A percentile compares a stretch with the other conserved stretches of the same genome.
Evolutionary conservation across 352 stramenopile genomes (phyloP).

Genomic region (Phytopythium montanum): DNA sequence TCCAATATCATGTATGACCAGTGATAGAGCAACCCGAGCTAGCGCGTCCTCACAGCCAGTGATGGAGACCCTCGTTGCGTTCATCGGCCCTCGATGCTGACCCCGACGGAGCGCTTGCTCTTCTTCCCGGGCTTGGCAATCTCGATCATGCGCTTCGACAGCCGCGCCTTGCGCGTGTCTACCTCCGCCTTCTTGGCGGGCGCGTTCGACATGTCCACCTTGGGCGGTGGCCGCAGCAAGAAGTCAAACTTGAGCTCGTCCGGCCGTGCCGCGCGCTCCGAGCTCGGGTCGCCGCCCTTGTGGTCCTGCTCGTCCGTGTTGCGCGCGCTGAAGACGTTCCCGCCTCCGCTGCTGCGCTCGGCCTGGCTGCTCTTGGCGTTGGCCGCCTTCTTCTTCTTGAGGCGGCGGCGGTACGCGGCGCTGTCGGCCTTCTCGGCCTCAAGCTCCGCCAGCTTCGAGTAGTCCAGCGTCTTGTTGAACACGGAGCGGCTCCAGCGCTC

Average conservation of each 20-base stretch:
- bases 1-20: slow-evolving; percentile 5
- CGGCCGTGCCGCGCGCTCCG: slow-evolving; percentile 67
- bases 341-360: slow-evolving; percentile 28
- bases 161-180: slow-evolving; percentile 75
- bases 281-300: slow-evolving; percentile 28
- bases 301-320: slow-evolving; percentile 21
- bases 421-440: slow-evolving; percentile 86
- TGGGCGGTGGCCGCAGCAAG: slow-evolving; percentile 75
- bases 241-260: slow-evolving; percentile 81
- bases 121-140: slow-evolving; percentile 79
- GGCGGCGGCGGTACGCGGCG: slow-evolving; percentile 58
- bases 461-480: slow-evolving; percentile 88
- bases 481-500: slow-evolving; percentile 86
- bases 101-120: slow-evolving; percentile 59
- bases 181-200: slow-evolving; percentile 60
- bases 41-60: neutral
- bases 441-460: slow-evolving; percentile 79
- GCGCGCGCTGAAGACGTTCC: slow-evolving; percentile 51
- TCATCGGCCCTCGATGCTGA: slow-evolving; percentile 87
- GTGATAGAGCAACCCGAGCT: neutral
- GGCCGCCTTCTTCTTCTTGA: slow-evolving; percentile 40
- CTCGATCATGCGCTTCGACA: slow-evolving; percentile 86
- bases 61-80: neutral
- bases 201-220: slow-evolving; percentile 66
- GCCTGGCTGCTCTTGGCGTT: slow-evolving; percentile 14